Evolutionary conservation across 495 filamentous ascomycete genomes (phyloP), one percentile per base, ranked within the genome.

Genomic region (Podospora bellae-mahoneyi): DNA sequence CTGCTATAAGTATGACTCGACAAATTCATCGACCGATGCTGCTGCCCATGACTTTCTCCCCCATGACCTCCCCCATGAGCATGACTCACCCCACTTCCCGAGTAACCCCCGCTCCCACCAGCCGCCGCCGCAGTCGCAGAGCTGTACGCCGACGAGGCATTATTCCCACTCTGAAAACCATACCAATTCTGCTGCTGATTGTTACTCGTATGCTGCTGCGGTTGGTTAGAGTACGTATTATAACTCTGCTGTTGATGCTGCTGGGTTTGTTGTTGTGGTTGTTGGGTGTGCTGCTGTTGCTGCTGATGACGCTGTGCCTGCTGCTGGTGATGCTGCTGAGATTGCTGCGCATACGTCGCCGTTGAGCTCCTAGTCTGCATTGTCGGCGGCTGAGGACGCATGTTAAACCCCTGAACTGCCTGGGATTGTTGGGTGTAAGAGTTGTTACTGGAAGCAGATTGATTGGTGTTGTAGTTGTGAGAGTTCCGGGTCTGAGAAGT

Each of bases 1-100:
- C 73, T 74, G 54, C 69, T 72, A 59, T 78, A 78, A 7, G 74
- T 74, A 23, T 78, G 73, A 19, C 70, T 69, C 9, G 74, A 74
- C 30, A 76, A 66, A 56, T 76, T 75, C 76, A 78, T 73, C 7
- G 74, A 71, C 60, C 74, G 54, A 60, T 76, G 73, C 64, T 67
- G 69, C 48, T 68, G 48, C 30, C 32, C 55, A 59, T 68, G 69
- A 15, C 58, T 7, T 32, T 7, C 3, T 32, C 30, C 30, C 30
- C 30, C 58, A 34, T 71, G 34, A 10, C 58, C 62, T 9, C 48
- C 28, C 60, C 57, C 44, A 19, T 65, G 44, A 27, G 55, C 23
- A 58, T 20, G 55, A 19, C 18, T 10, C 0, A 5, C 55, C 61
- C 48, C 60, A 57, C 27, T 70, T 66, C 10, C 68, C 60, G 68